Base-by-base conservation (phyloP, 768 basidiomycete species). In the Mycena vitilis region DNA sequence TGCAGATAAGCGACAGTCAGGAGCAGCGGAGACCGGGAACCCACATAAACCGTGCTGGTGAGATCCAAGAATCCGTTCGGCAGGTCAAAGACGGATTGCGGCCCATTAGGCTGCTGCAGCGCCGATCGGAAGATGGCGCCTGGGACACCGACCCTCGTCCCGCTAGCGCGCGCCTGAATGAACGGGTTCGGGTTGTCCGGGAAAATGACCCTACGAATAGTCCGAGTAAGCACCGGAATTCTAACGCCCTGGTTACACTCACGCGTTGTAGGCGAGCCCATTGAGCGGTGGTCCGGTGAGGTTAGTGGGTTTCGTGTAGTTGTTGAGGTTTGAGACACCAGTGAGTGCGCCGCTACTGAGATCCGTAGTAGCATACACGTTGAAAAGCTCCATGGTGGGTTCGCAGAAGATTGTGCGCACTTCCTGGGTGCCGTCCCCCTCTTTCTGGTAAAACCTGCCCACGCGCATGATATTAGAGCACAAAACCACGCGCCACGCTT, bases 111-210 rank as follows among this genome's bases (percentile, higher is more conserved):
- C 18, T 76, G 68, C 64, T 85, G 82, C 10, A 76, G 70, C 4
- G 90, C 90, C 56, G 80, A 79, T 12, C 82, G 84, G 69, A 88
- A 89, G 22, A 92, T 86, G 6, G 91, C 86, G 10, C 85, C 85
- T 18, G 91, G 83, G 0, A 93, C 75, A n/a, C 85, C 83, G n/a
- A 86, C 80, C 36, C 75, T 78, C 0, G 85, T 85, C 3, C 88
- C 80, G 4, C 71, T 75, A 0, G 87, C 85, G 23, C 90, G 84
- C 16, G 87, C 86, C 55, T 82, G 75, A 40, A 90, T 79, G 72
- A 87, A 89, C 0, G 81, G 66, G 70, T 88, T 78, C 4, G 74
- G 34, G 66, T 72, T 81, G 5, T 76, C 56, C n/a, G 74, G 48
- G 72, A 88, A 88, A 2, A 86, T 71, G 5, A 88, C 77, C 1